Conservation (phyloP, 495 filamentous ascomycete genomes). For the Platismatia glauca region DNA sequence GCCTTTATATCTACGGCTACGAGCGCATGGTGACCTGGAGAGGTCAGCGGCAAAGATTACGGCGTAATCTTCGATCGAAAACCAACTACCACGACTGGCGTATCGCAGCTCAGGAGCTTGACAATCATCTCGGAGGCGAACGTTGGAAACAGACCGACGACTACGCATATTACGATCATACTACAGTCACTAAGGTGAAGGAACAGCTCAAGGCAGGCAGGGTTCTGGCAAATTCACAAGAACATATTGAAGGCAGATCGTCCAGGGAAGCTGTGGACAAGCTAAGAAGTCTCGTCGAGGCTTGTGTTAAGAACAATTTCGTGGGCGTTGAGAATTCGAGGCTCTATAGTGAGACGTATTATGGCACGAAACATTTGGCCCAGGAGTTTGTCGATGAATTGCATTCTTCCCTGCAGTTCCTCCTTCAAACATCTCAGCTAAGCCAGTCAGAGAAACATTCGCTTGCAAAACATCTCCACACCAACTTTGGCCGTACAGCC, state of each 20-base stretch:
- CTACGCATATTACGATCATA: conserved; percentile 89
- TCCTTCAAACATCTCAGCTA: conserved; percentile 57
- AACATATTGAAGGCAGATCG: conserved; percentile 27
- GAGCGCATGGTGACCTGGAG: conserved; percentile 55
- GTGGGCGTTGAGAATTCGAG: conserved; percentile 89
- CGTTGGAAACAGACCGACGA: conserved; percentile 80
- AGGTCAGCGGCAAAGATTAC: conserved; percentile 60
- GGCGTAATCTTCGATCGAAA: conserved; percentile 59
- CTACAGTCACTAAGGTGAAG: conserved; percentile 66
- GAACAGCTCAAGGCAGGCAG: conserved; percentile 59
- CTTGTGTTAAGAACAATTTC: conserved; percentile 95
- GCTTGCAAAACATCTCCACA: conserved; percentile 80
- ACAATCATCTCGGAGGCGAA: conserved; percentile 72
- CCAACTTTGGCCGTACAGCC: conserved; percentile 87
- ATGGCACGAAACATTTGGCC: conserved; percentile 85
- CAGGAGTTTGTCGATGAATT: conserved; percentile 82
- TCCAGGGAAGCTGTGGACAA: conserved; percentile 53
- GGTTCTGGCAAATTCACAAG: conserved; percentile 47
- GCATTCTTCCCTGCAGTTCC: conserved; percentile 50
- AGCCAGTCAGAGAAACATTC: conserved; percentile 63
- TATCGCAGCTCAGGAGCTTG: conserved; percentile 63
- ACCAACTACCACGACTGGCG: conserved; percentile 77
- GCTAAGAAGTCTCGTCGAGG: conserved; percentile 66
- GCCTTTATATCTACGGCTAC: conserved; percentile 81
- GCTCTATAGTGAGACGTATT: conserved; percentile 92